Evolutionary conservation across 1,284 basidiomycete genomes (phyloP), one percentile per base, ranked within the genome.

Genomic region (Ceratobasidium sp.): DNA sequence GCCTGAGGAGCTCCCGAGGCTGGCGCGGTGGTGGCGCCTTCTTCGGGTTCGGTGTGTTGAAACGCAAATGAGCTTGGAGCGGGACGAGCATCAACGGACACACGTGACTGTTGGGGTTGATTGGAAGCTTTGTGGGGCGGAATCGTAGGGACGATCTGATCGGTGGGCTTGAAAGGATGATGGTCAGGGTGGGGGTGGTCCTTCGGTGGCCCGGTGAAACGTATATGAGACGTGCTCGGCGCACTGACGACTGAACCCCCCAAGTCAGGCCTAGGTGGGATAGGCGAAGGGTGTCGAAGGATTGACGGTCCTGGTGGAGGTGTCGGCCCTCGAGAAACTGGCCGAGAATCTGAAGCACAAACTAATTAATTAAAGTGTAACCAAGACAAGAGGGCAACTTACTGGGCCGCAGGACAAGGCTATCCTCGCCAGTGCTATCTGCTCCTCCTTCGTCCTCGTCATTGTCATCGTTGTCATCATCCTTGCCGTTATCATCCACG

Each of bases 171-270:
- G 24, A 69, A 39, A 19, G 65, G 65, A 46, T 69, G 65, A 34
- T 71, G 66, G 37, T 58, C 39, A 13, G 66, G 66, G 46, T 71
- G 66, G 7, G 66, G 66, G 54, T 71, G 66, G 24, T 71, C 66
- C 34, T 71, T 71, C 19, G 66, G 66, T 9, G 66, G 66, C 16
- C 66, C 66, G 46, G 66, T 71, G 34, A 71, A 71, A 54, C 66
- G 66, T 31, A 71, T 71, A 39, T 71, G 66, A 24, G 66, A 59
- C 14, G 16, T 13, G 54, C 41, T 53, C 6, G 48, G 37, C 27
- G 29, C 5, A n/a, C 31, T 53, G 13, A n/a, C 31, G 29, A 49
- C 51, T 5, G 54, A 59, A n/a, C 37, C 24, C 5, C 37, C 54
- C 3, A 39, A n/a, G 13, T 71, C 66, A 46, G 48, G 43, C 27